A percentile compares a stretch with the other conserved stretches of the same genome.
These are phyloP conservation scores for Leptodontidium sp. DNA, from an alignment of 2,329 filamentous ascomycete species.

Conservation along the genomic window DNA sequence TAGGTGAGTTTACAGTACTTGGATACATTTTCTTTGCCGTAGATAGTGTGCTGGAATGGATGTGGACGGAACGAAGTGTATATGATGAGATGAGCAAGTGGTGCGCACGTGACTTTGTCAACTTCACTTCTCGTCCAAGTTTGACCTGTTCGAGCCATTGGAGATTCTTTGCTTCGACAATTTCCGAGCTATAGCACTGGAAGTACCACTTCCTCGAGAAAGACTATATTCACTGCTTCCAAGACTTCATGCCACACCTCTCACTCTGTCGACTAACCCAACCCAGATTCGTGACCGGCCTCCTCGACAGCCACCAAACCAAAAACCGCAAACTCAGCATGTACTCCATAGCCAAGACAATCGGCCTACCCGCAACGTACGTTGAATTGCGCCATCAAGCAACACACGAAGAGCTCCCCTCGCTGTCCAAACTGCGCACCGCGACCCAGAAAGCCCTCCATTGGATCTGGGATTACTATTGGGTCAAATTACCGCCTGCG, in stretches of 20 bases:
- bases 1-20: slow-evolving; percentile 59
- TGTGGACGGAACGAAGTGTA: neutral
- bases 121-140: neutral
- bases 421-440: slow-evolving; percentile 74
- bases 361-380: slow-evolving; percentile 78
- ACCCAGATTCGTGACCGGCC: slow-evolving; percentile 78
- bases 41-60: neutral
- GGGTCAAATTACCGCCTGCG: slow-evolving; percentile 59
- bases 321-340: slow-evolving; percentile 74
- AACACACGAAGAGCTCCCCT: slow-evolving; percentile 87
- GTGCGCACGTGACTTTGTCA: neutral
- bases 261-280: slow-evolving; percentile 19
- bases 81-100: neutral
- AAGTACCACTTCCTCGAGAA: neutral
- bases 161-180: neutral
- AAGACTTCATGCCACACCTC: neutral
- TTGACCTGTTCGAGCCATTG: neutral
- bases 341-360: slow-evolving; percentile 73
- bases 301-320: slow-evolving; percentile 77
- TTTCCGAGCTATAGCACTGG: neutral
- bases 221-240: neutral
- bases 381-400: slow-evolving; percentile 90
- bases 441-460: slow-evolving; percentile 74
- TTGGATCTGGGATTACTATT: slow-evolving; percentile 94
- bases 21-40: neutral